Conservation (phyloP, 139 green algal species). For the Protoeuglena noctilucae region DNA sequence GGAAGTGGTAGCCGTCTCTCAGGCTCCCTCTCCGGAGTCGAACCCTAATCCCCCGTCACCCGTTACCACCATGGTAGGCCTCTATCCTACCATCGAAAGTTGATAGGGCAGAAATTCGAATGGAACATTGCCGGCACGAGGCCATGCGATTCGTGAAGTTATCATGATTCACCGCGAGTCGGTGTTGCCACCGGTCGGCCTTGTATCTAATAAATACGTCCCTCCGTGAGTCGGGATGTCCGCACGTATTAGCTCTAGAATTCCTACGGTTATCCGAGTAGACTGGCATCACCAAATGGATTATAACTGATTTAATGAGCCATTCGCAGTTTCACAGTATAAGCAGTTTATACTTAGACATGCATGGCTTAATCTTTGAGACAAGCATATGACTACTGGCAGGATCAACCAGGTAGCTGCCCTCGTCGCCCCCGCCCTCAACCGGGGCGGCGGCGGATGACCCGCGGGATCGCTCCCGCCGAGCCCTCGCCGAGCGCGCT, state of each 20-base stretch:
- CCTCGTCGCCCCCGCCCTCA: too few species aligned
- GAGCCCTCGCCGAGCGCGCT: too few species aligned
- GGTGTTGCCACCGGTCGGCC: constrained; percentile 38
- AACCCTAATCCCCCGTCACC: constrained; percentile 26
- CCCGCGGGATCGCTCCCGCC: too few species aligned
- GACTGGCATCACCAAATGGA: constrained; percentile 98
- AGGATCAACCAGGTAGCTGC: constrained; percentile 95
- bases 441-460: too few species aligned
- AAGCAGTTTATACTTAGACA: constrained; percentile 98
- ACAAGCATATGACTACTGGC: constrained; percentile 96
- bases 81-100: constrained; percentile 68
- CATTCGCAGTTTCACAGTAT: constrained; percentile 99
- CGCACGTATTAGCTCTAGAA: constrained; percentile 88
- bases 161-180: constrained; percentile 73
- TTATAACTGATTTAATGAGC: constrained; percentile 99
- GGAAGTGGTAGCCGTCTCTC: constrained; percentile 11
- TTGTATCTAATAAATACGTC: constrained; percentile 91
- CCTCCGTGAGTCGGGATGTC: constrained; percentile 74
- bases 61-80: constrained; percentile 65
- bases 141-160: constrained; percentile 80
- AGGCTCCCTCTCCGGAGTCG: constrained; percentile 11
- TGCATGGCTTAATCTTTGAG: constrained; percentile 98
- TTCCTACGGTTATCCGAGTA: constrained; percentile 78
- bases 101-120: constrained; percentile 85
- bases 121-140: constrained; percentile 69